These are phyloP conservation scores for Candida buenavistaensis DNA, from an alignment of 1,139 yeast genomes.

Conservation along the genomic window DNA sequence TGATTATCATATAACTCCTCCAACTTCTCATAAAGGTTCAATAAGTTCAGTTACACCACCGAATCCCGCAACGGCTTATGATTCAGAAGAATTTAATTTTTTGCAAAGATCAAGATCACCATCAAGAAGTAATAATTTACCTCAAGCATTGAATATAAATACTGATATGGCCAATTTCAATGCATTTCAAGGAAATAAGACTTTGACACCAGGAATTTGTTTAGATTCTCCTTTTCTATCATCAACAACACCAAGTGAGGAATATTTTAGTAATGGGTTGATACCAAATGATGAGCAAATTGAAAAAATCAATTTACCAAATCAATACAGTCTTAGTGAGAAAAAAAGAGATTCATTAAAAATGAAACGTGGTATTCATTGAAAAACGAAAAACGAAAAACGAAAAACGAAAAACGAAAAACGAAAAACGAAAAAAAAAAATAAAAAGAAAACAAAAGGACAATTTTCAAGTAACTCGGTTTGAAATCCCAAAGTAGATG, in stretches of 20 bases:
- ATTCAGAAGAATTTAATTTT: slow-evolving; percentile 12
- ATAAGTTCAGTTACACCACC: slow-evolving; percentile 22
- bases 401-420: too few relatives aligned
- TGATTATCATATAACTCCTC: slow-evolving; percentile 45
- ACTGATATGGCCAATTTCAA: slow-evolving; percentile 34
- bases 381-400: slow-evolving; percentile 12
- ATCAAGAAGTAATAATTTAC: slow-evolving; percentile 26
- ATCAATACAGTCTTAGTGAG: slow-evolving; percentile 35
- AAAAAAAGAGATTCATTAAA: slow-evolving; percentile 50
- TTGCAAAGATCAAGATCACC: slow-evolving; percentile 26
- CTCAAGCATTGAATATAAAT: slow-evolving; percentile 41
- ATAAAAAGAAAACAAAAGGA: too few relatives aligned
- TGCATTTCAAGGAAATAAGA: slow-evolving; percentile 1
- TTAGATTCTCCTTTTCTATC: slow-evolving; percentile 49
- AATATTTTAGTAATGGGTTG: slow-evolving; percentile 23
- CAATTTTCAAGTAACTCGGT: too few relatives aligned
- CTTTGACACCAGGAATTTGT: slow-evolving; percentile 20
- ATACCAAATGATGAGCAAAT: too few relatives aligned
- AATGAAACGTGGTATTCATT: slow-evolving; percentile 49
- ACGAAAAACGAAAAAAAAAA: too few relatives aligned
- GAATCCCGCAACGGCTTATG: slow-evolving; percentile 10
- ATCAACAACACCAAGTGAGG: slow-evolving; percentile 42
- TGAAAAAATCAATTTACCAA: slow-evolving; percentile 10
- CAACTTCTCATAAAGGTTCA: slow-evolving; percentile 38
- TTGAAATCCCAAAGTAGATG: too few relatives aligned